Conservation (phyloP, 306 rosid genomes). For the Hylodesmum podocarpum region DNA sequence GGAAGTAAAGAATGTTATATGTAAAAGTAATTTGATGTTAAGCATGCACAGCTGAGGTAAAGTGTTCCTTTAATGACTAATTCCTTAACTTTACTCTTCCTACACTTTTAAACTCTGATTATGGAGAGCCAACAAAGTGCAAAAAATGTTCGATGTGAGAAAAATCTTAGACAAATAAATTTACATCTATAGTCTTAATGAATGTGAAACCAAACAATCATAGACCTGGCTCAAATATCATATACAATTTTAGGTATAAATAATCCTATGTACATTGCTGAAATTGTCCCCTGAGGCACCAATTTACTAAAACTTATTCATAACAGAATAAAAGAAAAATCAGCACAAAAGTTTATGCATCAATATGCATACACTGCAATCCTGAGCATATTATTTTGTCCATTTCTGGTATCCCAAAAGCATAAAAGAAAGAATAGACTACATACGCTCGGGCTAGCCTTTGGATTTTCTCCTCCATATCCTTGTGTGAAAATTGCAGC, state of each 20-base stretch:
- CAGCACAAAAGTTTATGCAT: neutral
- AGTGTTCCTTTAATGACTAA: neutral
- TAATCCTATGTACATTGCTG: neutral
- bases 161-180: neutral
- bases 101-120: neutral
- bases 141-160: neutral
- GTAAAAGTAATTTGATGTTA: neutral
- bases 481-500: constrained; percentile 64
- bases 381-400: neutral
- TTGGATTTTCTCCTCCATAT: constrained; percentile 85
- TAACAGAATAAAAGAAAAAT: neutral
- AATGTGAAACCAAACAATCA: neutral
- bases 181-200: neutral
- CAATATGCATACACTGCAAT: neutral
- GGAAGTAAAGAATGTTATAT: neutral
- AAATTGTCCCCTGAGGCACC: neutral
- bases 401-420: constrained; percentile 14
- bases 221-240: neutral
- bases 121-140: constrained; percentile 5
- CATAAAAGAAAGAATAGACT: constrained; percentile 23
- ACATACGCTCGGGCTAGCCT: constrained; percentile 74
- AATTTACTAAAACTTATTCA: constrained; percentile 14
- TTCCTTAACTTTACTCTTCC: neutral
- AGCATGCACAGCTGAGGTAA: constrained; percentile 1
- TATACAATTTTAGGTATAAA: neutral